These are phyloP conservation scores for Ajuga chamaepitys DNA, from an alignment of 257 asterid species.

Conservation along the genomic window DNA sequence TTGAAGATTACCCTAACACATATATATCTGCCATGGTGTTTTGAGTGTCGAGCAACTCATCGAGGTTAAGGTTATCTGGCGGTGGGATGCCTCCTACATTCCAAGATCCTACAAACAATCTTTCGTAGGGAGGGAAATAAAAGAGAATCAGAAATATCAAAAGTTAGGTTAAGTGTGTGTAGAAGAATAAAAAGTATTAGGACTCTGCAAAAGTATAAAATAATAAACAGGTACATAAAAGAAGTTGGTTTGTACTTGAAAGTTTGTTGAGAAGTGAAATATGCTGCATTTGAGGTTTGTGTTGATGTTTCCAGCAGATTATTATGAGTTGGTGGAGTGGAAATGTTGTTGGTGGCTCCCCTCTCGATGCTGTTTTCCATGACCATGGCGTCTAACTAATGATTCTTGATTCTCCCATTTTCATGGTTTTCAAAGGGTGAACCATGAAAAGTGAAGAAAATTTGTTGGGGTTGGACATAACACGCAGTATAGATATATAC, in stretches of 20 bases:
- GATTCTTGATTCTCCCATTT: slow-evolving; percentile 3
- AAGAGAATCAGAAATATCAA: slow-evolving; percentile 15
- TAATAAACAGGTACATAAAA: background rate
- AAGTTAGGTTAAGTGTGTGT: slow-evolving; percentile 14
- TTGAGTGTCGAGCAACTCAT: slow-evolving; percentile 35
- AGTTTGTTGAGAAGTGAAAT: slow-evolving; percentile 18
- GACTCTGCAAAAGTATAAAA: background rate
- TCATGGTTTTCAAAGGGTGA: background rate
- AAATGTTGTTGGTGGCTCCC: slow-evolving; percentile 9
- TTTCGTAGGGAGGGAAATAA: slow-evolving; percentile 12
- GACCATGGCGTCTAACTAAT: slow-evolving; percentile 6
- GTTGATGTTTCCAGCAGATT: slow-evolving; percentile 3
- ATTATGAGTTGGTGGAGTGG: slow-evolving; percentile 3
- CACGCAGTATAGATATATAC: background rate
- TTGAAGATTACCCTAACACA: slow-evolving; percentile 45
- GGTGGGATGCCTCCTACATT: slow-evolving; percentile 58
- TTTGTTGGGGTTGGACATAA: slow-evolving; percentile 7
- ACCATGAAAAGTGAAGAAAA: slow-evolving; percentile 7
- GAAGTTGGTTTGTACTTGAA: slow-evolving; percentile 18
- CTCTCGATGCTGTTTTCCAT: slow-evolving; percentile 17
- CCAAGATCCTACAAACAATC: slow-evolving; percentile 64
- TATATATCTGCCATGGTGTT: slow-evolving; percentile 47
- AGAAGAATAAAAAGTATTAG: background rate
- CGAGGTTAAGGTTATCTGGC: slow-evolving; percentile 39
- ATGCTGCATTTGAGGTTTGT: slow-evolving; percentile 22